Conservation (phyloP, 345 rosid species). For the Hibiscus trionum region DNA sequence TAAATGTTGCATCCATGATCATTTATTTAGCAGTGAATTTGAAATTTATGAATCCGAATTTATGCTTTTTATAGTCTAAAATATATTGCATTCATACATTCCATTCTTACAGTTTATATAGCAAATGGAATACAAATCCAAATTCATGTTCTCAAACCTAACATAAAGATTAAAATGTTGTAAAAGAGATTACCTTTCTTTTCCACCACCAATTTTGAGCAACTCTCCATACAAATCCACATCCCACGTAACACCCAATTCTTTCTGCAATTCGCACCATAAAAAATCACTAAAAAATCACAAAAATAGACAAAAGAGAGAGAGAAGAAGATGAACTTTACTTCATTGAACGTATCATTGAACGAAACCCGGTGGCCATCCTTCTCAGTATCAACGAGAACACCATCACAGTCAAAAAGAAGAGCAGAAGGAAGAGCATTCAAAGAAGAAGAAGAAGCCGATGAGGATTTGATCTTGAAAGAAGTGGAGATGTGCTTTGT, state of each 20-base stretch:
- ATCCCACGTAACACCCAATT: conserved; percentile 79
- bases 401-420: conserved; percentile 91
- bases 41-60: too few relatives aligned
- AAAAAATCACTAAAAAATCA: neutral
- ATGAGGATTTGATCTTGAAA: conserved; percentile 33
- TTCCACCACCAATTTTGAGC: conserved; percentile 94
- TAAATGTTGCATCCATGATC: too few relatives aligned
- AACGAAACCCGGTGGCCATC: conserved; percentile 93
- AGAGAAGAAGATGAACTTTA: neutral
- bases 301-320: neutral
- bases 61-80: too few relatives aligned
- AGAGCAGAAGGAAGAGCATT: conserved; percentile 67
- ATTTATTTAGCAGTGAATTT: too few relatives aligned
- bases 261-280: conserved; percentile 38
- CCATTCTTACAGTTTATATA: too few relatives aligned
- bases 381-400: conserved; percentile 91
- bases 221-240: conserved; percentile 87
- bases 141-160: neutral
- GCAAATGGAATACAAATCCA: neutral
- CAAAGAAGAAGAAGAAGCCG: conserved; percentile 24
- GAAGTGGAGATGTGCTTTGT: conserved; percentile 16
- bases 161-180: neutral
- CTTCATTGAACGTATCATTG: conserved; percentile 90
- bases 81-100: too few relatives aligned
- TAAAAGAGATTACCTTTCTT: conserved; percentile 53